Evolutionary conservation across 2,329 filamentous ascomycete genomes (phyloP).

Genomic region (Triangularia setosa): DNA sequence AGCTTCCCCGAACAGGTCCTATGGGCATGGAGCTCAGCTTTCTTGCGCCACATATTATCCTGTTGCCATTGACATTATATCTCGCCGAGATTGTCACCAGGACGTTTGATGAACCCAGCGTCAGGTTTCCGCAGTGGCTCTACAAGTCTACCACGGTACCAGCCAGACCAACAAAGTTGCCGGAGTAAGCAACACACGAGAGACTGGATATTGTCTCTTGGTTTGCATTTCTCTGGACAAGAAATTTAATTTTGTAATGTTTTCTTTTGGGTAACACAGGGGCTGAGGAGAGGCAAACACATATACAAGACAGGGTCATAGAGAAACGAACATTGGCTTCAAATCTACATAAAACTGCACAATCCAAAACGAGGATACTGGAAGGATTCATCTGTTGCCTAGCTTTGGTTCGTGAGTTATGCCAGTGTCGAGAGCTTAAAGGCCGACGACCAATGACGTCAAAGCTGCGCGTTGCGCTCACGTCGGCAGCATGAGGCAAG

Average conservation of each 20-base stretch:
- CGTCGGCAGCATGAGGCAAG: background rate
- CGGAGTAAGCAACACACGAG: conserved; percentile 11
- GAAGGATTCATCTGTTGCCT: no score
- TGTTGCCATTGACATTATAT: conserved; percentile 56
- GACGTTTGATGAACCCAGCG: conserved; percentile 55
- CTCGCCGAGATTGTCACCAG: conserved; percentile 52
- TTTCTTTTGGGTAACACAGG: background rate
- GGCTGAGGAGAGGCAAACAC: background rate
- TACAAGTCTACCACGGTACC: conserved; percentile 47
- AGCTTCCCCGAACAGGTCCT: conserved; percentile 51
- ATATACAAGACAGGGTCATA: background rate
- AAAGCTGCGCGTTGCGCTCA: background rate
- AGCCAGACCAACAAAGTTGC: conserved; percentile 19
- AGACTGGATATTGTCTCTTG: background rate
- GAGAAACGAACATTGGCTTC: no score
- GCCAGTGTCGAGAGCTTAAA: no score
- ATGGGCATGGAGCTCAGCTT: conserved; percentile 58
- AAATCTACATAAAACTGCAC: no score
- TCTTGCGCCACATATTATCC: conserved; percentile 53
- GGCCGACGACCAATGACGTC: no score
- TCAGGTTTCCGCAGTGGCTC: conserved; percentile 55
- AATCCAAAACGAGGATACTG: no score
- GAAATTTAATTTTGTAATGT: background rate
- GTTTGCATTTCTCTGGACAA: background rate
- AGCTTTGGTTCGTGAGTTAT: no score